Conservation (phyloP, 2,329 filamentous ascomycete species). For the Tolypocladium endophyticum region DNA sequence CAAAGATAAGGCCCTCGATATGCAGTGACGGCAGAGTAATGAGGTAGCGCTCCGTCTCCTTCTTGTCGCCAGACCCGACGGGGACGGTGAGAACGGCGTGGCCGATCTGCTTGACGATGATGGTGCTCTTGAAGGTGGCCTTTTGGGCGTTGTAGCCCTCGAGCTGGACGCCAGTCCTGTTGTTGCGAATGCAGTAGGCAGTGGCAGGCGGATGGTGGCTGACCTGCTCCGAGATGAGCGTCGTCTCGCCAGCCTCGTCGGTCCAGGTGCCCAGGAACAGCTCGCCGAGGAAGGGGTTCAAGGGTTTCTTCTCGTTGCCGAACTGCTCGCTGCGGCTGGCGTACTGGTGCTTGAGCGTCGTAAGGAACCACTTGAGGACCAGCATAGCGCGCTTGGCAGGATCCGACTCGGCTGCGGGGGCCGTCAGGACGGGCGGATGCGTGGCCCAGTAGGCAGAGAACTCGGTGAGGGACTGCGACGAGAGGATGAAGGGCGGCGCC, state of each 20-base stretch:
- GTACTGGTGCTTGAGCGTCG: constrained; percentile 81
- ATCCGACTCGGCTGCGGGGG: constrained; percentile 69
- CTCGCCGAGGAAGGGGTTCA: constrained; percentile 94
- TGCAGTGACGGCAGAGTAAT: constrained; percentile 87
- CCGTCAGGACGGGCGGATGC: constrained; percentile 67
- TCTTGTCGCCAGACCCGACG: constrained; percentile 16
- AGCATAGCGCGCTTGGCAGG: constrained; percentile 72
- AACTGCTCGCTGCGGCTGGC: constrained; percentile 63
- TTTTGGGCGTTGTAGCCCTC: constrained; percentile 94
- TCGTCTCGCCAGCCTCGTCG: constrained; percentile 69
- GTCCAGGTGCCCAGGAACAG: constrained; percentile 89
- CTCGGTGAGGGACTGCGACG: constrained; percentile 66
- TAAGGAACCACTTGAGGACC: constrained; percentile 95
- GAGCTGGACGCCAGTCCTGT: constrained; percentile 67
- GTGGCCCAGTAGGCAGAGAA: constrained; percentile 79
- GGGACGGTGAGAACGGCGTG: constrained; percentile 76
- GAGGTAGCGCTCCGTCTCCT: constrained; percentile 59
- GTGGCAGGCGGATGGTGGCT: constrained; percentile 91
- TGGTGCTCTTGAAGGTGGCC: constrained; percentile 85
- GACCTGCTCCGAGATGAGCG: constrained; percentile 88
- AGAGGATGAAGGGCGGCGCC: constrained; percentile 74
- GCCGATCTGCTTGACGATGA: constrained; percentile 89
- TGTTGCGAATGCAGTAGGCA: constrained; percentile 85
- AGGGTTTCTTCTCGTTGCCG: constrained; percentile 92
- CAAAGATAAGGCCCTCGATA: constrained; percentile 85